Conservation (phyloP, 805 yeast genomes). For the Yamadazyma insecticola region DNA sequence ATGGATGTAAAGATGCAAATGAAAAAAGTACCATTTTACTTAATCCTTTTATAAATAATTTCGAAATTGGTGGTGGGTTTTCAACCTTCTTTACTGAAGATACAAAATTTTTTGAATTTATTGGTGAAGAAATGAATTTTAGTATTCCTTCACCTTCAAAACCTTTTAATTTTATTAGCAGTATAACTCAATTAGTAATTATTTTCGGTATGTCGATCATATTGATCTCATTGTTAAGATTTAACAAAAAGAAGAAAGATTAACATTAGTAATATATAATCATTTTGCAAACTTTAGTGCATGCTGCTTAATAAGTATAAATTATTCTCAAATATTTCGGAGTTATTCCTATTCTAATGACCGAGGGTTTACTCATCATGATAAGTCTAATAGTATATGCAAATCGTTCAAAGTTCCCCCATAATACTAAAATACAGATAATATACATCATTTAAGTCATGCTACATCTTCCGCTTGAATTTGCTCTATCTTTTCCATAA, state of each 20-base stretch:
- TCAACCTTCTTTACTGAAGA: constrained; percentile 36
- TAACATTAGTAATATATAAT: too few relatives aligned
- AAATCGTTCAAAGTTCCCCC: too few relatives aligned
- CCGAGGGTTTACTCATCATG: too few relatives aligned
- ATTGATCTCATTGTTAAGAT: constrained; percentile 6
- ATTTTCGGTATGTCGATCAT: constrained; percentile 9
- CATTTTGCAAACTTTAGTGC: too few relatives aligned
- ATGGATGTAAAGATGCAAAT: constrained; percentile 32
- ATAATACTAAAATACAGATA: too few relatives aligned
- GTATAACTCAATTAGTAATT: constrained; percentile 8
- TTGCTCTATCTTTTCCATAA: too few relatives aligned
- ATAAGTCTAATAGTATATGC: too few relatives aligned
- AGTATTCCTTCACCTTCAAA: constrained; percentile 10
- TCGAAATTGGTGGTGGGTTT: constrained; percentile 26
- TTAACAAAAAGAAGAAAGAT: constrained; percentile 4
- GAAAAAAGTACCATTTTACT: constrained; percentile 19
- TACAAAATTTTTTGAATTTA: constrained; percentile 31
- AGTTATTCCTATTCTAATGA: too few relatives aligned
- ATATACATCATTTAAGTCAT: too few relatives aligned
- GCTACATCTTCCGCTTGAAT: too few relatives aligned
- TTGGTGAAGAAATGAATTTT: neutral
- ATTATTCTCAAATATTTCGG: too few relatives aligned
- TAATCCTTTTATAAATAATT: constrained; percentile 38
- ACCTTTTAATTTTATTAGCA: constrained; percentile 8
- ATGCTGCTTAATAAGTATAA: too few relatives aligned